Conservation (phyloP, 768 basidiomycete species). For the Gymnopilus dilepis region DNA sequence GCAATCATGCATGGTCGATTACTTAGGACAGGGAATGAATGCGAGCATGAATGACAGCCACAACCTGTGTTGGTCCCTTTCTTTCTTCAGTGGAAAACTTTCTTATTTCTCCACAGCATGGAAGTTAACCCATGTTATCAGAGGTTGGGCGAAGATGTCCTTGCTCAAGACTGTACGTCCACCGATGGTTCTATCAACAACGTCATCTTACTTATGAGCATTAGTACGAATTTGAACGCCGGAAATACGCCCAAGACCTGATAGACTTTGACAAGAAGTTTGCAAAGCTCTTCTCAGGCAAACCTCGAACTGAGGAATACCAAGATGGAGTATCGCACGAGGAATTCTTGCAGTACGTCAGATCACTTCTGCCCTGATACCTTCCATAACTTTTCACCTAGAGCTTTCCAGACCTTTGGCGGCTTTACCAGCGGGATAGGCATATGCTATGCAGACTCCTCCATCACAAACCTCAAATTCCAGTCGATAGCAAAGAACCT, state of each 20-base stretch:
- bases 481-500: conserved; percentile 47
- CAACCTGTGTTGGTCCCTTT: conserved; percentile 55
- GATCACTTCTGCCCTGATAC: neutral
- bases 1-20: neutral
- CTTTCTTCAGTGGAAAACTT: neutral
- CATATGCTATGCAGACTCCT: conserved; percentile 55
- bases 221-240: conserved; percentile 73
- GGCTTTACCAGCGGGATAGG: conserved; percentile 61
- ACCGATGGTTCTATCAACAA: neutral
- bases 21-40: conserved; percentile 74
- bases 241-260: conserved; percentile 72
- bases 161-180: conserved; percentile 55
- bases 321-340: conserved; percentile 57
- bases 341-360: conserved; percentile 49
- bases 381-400: conserved; percentile 22
- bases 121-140: conserved; percentile 64
- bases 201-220: neutral
- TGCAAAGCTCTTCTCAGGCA: conserved; percentile 69
- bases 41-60: conserved; percentile 79
- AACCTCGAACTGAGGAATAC: conserved; percentile 55
- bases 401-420: conserved; percentile 58
- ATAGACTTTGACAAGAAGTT: conserved; percentile 74
- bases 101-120: conserved; percentile 43
- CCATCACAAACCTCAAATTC: conserved; percentile 42
- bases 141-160: conserved; percentile 54